Evolutionary conservation across 2,329 filamentous ascomycete species (phyloP), one percentile per base, ranked within the genome.

Genomic region (Aspergillus puulaauensis): DNA sequence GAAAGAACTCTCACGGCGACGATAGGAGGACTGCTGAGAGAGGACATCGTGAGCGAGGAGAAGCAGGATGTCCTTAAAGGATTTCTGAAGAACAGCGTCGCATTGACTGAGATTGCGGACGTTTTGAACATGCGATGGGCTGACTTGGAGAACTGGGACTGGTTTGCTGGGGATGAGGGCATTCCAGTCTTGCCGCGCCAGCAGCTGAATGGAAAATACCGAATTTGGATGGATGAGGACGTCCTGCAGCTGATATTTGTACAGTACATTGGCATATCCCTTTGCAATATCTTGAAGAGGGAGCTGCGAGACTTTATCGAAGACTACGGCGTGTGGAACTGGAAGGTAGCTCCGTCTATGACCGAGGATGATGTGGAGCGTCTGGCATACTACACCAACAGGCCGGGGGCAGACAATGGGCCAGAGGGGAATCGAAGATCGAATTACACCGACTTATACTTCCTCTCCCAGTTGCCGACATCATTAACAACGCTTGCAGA

Each of bases 211-310:
- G 77, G 78, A 2, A 79, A 77, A 57, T 79, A 78, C 58, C 70
- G 76, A 2, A 77, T 79, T 52, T 77, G 77, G 73, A 76, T 78
- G 68, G 76, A 80, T 56, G 77, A 80, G 54, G 77, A 80, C 49
- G 72, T 79, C 11, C 65, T 80, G 15, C 76, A 80, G 59, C 72
- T 75, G n/a, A 73, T 79, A 12, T 78, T 79, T 56, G 70, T 77
- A 14, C 76, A 79, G 52, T 78, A 73, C 56, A 75, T 80, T 39
- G 76, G 74, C 2, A 67, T 76, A 27, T 61, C 63, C 17, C 68
- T 77, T 57, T 75, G 72, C 52, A 67, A 69, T 9, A 48, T 69
- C 2, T 19, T 70, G 4, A 69, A 68, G 53, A 4, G 1, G 1
- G n/a, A 39, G 0, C 53, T 70, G 7, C 55, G 54, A n/a, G 7